Evolutionary conservation across 768 basidiomycete species (phyloP).

Genomic region (Leucocoprinus birnbaumii): DNA sequence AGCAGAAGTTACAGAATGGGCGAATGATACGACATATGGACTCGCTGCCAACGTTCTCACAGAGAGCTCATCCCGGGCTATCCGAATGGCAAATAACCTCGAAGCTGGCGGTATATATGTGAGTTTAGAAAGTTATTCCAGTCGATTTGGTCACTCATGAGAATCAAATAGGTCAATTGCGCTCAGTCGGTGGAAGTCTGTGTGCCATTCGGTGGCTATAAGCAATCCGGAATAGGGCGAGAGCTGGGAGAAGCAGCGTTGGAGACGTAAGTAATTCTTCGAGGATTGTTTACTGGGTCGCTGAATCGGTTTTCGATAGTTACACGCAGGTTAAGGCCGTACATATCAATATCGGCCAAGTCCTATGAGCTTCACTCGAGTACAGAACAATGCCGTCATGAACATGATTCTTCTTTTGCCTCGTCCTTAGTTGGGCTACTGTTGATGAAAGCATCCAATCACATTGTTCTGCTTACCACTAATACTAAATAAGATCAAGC

Average conservation of each 20-base stretch:
- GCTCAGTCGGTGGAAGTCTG: conserved; percentile 37
- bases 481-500: not conserved
- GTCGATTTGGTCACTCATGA: not conserved
- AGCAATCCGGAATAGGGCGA: conserved; percentile 70
- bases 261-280: conserved; percentile 42
- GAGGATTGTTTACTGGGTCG: no score
- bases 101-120: conserved; percentile 68
- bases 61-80: conserved; percentile 60
- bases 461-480: no score
- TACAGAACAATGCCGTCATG: no score
- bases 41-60: conserved; percentile 79
- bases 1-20: conserved; percentile 50
- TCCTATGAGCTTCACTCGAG: no score
- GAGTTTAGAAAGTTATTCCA: conserved; percentile 16
- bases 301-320: no score
- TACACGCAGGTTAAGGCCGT: conserved; percentile 62
- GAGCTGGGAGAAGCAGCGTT: conserved; percentile 68
- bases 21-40: conserved; percentile 80
- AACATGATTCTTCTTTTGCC: no score
- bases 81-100: conserved; percentile 60
- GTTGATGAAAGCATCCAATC: no score
- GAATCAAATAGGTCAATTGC: conserved; percentile 35
- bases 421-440: no score
- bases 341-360: conserved; percentile 49
- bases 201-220: conserved; percentile 71